Base-by-base conservation (phyloP, 768 basidiomycete species). In the Gelatoporia subvermispora region DNA sequence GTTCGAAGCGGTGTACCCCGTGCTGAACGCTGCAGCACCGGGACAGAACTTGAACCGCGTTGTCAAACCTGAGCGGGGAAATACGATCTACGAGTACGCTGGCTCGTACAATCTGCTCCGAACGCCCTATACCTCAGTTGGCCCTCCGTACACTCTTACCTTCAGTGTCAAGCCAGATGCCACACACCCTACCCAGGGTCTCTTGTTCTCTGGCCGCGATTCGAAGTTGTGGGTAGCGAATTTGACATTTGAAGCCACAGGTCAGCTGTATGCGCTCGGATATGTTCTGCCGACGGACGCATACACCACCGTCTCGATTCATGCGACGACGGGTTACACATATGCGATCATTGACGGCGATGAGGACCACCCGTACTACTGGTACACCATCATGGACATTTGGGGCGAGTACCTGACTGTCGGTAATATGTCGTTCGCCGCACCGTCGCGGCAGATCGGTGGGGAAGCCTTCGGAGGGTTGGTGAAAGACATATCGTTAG, bases 391-490 rank as follows among this genome's bases (percentile, higher is more conserved):
- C 40, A 43, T 74, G 48, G 62, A 68, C 49, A 68, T 72, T 13
- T 71, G 71, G 70, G 70, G 70, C 11, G 66, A 66, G 38, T 67
- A 67, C 25, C 66, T 71, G 56, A 59, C 56, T 28, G 53, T 55
- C 21, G 69, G 64, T 25, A 73, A 74, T 48, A 72, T 74, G 69
- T 72, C 70, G 3, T 74, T 74, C 45, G 71, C 71, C 1, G 73
- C 73, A 10, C 72, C 72, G 1, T 59, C 70, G 2, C 55, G 52
- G 31, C 55, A 59, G 2, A 66, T 73, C 16, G 72, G 74, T 10
- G 55, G 49, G 1, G 48, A 56, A 25, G 65, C 66, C 39, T 70
- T 75, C 51, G 20, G 43, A 42, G 70, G 70, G n/a, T 54, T 58
- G 4, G 57, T 72, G 47, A 65, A 57, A 20, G 52, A 66, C 47